phyloP scores from a whole-genome alignment of 768 basidiomycete genomes.

The Myochromella boudieri region DNA sequence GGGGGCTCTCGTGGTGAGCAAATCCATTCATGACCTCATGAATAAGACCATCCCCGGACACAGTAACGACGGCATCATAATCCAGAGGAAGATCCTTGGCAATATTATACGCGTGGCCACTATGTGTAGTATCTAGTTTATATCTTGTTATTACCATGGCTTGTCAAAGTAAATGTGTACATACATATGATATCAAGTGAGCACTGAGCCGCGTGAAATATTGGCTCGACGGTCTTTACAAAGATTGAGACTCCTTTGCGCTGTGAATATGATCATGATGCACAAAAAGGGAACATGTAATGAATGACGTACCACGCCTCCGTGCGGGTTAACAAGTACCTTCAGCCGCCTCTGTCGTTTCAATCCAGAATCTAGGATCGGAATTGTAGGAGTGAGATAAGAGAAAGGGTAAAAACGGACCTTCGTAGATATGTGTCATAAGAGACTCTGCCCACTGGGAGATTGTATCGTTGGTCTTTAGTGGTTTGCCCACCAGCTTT shows the following conservation, averaged over 20 bases:
- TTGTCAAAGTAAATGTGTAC: slow-evolving; percentile 22
- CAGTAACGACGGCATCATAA: slow-evolving; percentile 70
- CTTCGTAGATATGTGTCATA: slow-evolving; percentile 61
- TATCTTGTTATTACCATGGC: neutral
- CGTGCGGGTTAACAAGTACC: slow-evolving; percentile 76
- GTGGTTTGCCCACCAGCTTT: slow-evolving; percentile 42
- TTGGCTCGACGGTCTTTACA: slow-evolving; percentile 61
- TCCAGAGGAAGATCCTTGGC: slow-evolving; percentile 53
- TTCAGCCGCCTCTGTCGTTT: slow-evolving; percentile 56
- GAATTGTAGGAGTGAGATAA: neutral
- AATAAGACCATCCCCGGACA: slow-evolving; percentile 84
- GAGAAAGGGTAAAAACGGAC: slow-evolving; percentile 32
- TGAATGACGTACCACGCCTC: slow-evolving; percentile 62
- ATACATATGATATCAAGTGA: slow-evolving; percentile 59
- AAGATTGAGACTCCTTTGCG: slow-evolving; percentile 61
- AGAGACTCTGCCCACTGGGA: slow-evolving; percentile 55
- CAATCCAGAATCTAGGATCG: slow-evolving; percentile 39
- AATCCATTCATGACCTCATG: slow-evolving; percentile 88
- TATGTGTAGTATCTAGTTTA: slow-evolving; percentile 57
- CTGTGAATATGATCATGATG: slow-evolving; percentile 34
- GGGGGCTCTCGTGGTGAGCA: slow-evolving; percentile 59
- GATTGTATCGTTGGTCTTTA: slow-evolving; percentile 32
- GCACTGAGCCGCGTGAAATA: slow-evolving; percentile 68
- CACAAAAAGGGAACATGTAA: slow-evolving; percentile 1
- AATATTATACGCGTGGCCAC: slow-evolving; percentile 67